These are phyloP conservation scores for Casuarina equisetifolia DNA, from an alignment of 306 rosid species.

Conservation along the genomic window DNA sequence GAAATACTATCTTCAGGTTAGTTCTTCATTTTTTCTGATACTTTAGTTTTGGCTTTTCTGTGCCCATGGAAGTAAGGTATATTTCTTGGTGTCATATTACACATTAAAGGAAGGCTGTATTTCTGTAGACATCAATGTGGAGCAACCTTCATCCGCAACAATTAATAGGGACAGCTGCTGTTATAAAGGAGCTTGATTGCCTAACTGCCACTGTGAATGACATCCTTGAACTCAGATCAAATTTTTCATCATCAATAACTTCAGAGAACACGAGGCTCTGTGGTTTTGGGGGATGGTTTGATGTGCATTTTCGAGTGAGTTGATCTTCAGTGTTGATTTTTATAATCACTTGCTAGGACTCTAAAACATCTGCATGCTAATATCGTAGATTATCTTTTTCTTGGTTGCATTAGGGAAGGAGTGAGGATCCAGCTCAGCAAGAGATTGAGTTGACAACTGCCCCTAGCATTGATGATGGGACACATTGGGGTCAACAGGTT, in stretches of 20 bases:
- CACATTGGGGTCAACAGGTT: constrained; percentile 99
- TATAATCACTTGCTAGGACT: constrained; percentile 1
- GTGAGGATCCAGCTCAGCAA: constrained; percentile 74
- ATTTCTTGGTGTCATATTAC: constrained; percentile 10
- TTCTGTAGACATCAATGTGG: constrained; percentile 83
- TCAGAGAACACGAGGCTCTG: constrained; percentile 60
- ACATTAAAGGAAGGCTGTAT: constrained; percentile 9
- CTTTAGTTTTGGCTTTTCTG: constrained; percentile 12
- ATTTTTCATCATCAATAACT: constrained; percentile 52
- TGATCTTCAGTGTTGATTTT: constrained; percentile 11
- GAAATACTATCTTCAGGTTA: constrained; percentile 92
- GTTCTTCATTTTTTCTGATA: constrained; percentile 19
- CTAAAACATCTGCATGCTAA: constrained; percentile 17
- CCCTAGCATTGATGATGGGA: constrained; percentile 61
- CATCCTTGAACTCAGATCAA: constrained; percentile 68
- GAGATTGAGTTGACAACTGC: constrained; percentile 90
- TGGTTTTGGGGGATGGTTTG: constrained; percentile 97
- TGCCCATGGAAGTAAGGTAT: constrained; percentile 23
- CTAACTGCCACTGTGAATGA: constrained; percentile 81
- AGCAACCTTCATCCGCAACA: constrained; percentile 89
- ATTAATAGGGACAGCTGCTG: constrained; percentile 76
- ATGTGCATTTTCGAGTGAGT: constrained; percentile 92
- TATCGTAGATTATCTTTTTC: not conserved
- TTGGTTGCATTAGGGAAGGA: constrained; percentile 69
- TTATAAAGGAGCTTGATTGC: constrained; percentile 83